Evolutionary conservation across 1,284 basidiomycete species (phyloP).

Genomic region (Ustilago crameri): DNA sequence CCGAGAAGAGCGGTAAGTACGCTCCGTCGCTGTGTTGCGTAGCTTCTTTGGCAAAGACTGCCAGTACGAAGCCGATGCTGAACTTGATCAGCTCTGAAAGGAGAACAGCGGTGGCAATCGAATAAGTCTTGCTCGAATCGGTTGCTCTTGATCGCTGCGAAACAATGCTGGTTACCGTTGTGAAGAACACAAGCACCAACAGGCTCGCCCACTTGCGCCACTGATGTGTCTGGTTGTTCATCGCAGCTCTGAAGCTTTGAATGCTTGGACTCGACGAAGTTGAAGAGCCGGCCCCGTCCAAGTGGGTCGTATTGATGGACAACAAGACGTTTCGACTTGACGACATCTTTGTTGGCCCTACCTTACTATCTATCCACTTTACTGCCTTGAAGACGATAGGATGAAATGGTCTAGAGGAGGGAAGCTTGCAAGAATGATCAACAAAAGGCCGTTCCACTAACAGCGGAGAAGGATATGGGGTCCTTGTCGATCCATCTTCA

Average conservation of each 20-base stretch:
- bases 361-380: no score
- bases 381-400: no score
- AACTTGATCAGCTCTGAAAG: constrained; percentile 39
- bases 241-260: not conserved
- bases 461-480: no score
- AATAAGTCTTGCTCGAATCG: constrained; percentile 9
- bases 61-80: constrained; percentile 17
- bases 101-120: constrained; percentile 34
- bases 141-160: constrained; percentile 30
- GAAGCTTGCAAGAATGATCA: no score
- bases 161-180: constrained; percentile 35
- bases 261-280: not conserved
- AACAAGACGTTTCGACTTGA: no score
- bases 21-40: not conserved
- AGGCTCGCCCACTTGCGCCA: constrained; percentile 32
- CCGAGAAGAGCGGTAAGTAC: constrained; percentile 26
- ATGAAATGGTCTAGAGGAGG: no score
- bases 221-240: not conserved
- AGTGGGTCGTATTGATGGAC: no score
- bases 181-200: constrained; percentile 31
- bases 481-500: no score
- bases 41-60: not conserved
- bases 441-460: no score
- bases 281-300: not conserved
- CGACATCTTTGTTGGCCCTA: no score